Conservation (phyloP, 495 filamentous ascomycete species). For the Halenospora varia region DNA sequence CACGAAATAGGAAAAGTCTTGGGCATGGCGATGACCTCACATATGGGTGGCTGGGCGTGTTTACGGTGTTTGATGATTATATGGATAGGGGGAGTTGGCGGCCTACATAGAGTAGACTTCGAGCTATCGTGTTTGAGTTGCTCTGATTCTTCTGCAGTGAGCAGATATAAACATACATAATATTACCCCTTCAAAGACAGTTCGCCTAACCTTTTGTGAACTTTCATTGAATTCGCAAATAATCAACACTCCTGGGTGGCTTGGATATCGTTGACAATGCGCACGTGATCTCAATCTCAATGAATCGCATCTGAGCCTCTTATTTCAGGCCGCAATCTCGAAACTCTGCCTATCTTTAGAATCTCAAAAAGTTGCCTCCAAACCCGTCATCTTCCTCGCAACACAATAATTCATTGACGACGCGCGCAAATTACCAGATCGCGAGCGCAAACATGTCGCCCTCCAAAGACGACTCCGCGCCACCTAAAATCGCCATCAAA, state of each 20-base stretch:
- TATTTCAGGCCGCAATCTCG: too few species aligned
- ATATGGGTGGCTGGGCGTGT: neutral
- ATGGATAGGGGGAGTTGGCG: neutral
- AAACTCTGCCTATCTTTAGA: too few species aligned
- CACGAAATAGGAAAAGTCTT: conserved; percentile 7
- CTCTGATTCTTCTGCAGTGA: neutral
- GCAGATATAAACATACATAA: neutral
- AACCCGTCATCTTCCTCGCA: neutral
- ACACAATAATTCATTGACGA: neutral
- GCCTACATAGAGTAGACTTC: neutral
- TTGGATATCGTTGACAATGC: too few species aligned
- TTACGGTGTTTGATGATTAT: neutral
- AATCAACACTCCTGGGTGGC: too few species aligned
- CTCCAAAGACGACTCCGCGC: conserved; percentile 13
- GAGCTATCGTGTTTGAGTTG: neutral
- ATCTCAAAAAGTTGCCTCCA: neutral
- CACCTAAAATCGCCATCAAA: conserved; percentile 25
- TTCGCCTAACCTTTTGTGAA: neutral
- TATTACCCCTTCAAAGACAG: neutral
- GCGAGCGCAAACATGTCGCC: conserved; percentile 12
- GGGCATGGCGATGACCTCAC: neutral
- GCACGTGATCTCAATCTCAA: too few species aligned
- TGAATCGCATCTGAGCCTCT: too few species aligned
- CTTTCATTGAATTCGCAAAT: neutral
- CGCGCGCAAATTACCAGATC: too few species aligned